Conservation (phyloP, 2,329 filamentous ascomycete species). For the Aspergillus amoenus region DNA sequence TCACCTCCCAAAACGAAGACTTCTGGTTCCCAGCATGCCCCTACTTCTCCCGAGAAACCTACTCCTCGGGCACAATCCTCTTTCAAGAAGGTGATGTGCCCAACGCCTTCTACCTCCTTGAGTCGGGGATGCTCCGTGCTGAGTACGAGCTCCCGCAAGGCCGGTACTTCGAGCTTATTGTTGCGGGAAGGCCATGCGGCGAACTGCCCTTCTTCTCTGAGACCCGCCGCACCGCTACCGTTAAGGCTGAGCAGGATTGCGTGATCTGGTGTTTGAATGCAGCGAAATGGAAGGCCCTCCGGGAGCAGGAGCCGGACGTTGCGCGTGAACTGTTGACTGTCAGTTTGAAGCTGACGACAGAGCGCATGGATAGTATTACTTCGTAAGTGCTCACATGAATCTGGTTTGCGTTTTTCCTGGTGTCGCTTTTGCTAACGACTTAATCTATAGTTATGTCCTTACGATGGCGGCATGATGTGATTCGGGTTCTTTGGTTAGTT, state of each 20-base stretch:
- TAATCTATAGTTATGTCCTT: conserved; percentile 28
- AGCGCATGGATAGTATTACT: conserved; percentile 77
- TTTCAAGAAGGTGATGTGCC: conserved; percentile 76
- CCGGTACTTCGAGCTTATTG: conserved; percentile 83
- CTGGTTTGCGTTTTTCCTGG: conserved; percentile 4
- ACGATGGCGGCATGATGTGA: conserved; percentile 32
- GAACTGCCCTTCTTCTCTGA: conserved; percentile 96
- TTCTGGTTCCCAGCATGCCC: conserved; percentile 83
- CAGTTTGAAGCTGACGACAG: conserved; percentile 88
- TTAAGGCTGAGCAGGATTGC: conserved; percentile 76
- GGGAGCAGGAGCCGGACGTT: conserved; percentile 71
- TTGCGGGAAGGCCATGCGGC: conserved; percentile 91
- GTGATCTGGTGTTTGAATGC: conserved; percentile 78
- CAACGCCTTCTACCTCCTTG: conserved; percentile 84
- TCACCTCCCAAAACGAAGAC: conserved; percentile 84
- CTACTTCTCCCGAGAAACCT: conserved; percentile 73
- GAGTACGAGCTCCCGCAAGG: conserved; percentile 93
- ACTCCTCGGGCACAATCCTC: conserved; percentile 67
- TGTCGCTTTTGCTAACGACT: not conserved
- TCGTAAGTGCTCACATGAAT: conserved; percentile 43
- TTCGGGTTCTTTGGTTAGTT: not conserved
- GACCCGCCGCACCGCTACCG: conserved; percentile 82
- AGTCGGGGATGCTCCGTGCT: conserved; percentile 82
- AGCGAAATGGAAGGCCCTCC: conserved; percentile 70
- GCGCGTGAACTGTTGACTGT: conserved; percentile 81